Conservation (phyloP, 2,329 filamentous ascomycete species). For the Microcera coccophila region DNA sequence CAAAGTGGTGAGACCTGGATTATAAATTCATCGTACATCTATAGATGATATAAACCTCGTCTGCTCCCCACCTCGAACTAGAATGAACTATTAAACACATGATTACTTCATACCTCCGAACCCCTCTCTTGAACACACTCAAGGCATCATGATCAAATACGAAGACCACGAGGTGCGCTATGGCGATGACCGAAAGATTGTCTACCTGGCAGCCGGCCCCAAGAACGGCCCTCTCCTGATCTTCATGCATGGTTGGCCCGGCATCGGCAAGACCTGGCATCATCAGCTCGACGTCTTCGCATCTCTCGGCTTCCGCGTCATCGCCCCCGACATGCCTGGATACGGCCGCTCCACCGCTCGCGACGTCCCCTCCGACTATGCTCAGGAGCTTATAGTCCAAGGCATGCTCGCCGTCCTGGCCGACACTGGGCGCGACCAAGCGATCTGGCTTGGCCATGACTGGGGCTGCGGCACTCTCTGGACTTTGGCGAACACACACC, state of each 20-base stretch:
- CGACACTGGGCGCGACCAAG: constrained; percentile 30
- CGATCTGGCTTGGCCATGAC: constrained; percentile 45
- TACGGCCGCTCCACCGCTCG: constrained; percentile 29
- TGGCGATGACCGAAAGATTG: constrained; percentile 23
- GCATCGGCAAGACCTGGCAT: constrained; percentile 30
- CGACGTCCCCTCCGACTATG: constrained; percentile 21
- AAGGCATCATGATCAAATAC: neutral
- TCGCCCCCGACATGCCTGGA: constrained; percentile 32
- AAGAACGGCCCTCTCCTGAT: constrained; percentile 27
- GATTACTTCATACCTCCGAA: too few relatives aligned
- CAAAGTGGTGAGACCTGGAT: too few relatives aligned
- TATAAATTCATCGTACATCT: too few relatives aligned
- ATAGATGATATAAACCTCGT: too few relatives aligned
- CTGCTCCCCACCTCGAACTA: too few relatives aligned
- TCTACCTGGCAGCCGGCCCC: constrained; percentile 29
- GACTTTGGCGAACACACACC: constrained; percentile 27
- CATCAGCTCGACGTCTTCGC: constrained; percentile 24
- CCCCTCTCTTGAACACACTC: too few relatives aligned
- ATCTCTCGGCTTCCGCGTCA: constrained; percentile 28
- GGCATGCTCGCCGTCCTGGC: constrained; percentile 29
- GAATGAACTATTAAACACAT: too few relatives aligned
- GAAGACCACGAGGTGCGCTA: constrained; percentile 11
- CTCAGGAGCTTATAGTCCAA: constrained; percentile 24
- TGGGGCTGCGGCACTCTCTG: constrained; percentile 34
- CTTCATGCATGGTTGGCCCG: constrained; percentile 37